Base-by-base conservation (phyloP, 2,329 filamentous ascomycete genomes). In the Pseudogymnoascus verrucosus region DNA sequence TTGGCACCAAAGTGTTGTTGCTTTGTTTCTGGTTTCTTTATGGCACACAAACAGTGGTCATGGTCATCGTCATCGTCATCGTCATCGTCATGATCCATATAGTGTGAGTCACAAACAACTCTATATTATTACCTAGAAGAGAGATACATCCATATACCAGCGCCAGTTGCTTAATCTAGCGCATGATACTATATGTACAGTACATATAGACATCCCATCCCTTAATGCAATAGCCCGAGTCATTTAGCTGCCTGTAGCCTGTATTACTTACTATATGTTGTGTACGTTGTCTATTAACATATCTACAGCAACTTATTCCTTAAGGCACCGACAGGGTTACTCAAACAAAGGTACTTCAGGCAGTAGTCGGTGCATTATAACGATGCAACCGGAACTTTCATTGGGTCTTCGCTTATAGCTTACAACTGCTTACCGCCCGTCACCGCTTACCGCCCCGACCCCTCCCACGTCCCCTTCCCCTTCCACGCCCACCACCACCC, bases 371-470 rank as follows among this genome's bases (percentile, higher is more conserved):
- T 34, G 5, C 10, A 57, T 57, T 34, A 57, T 57, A 57, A 34
- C 28, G 51, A 57, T 14, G 10, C 28, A 34, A 34, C 28, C 19
- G 28, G 28, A 57, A 19, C n/a, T 16, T 54, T 34, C 51, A 57
- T 34, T 57, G 51, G 47, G 16, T 57, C 51, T 57, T 61, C 59
- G 37, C 40, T 61, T 26, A 39, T 40, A 16, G 11, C 34, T 40
- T 37, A 21, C n/a, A 39, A 23, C 19, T 19, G 21, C 21, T 21
- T 21, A 21, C 21, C 21, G 21, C 37, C 23, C 37, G 7, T 60
- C 57, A 71, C 28, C 78, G 73, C 60, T 79, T 74, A 7, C 79
- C 74, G 11, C 80, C 73, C n/a, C 80, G 75, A 7, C 74, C 78
- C 67, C 76, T 71, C 71, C 73, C 66, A 23, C 67, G 63, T 19